Percentiles rank a stretch among this genome's conserved stretches.
Conservation (phyloP, 177 flowering plant genomes). For the Telopea speciosissima region DNA sequence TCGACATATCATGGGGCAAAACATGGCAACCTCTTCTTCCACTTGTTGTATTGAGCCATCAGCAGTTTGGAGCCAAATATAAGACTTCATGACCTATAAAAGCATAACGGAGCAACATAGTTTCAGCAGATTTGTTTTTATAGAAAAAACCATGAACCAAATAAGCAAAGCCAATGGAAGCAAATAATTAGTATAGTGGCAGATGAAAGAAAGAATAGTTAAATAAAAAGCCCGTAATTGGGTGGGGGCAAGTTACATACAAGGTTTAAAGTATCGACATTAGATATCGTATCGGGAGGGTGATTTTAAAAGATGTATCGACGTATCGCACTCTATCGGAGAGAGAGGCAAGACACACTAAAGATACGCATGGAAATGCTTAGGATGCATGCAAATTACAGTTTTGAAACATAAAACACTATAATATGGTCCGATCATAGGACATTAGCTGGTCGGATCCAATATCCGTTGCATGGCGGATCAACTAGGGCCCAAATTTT, state of each 20-base stretch:
- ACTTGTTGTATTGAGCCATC: conserved; percentile 95
- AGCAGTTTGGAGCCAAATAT: conserved; percentile 84
- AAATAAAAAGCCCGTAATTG: background rate
- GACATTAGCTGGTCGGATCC: too few relatives aligned
- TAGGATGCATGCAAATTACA: too few relatives aligned
- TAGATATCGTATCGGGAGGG: too few relatives aligned
- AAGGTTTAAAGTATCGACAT: too few relatives aligned
- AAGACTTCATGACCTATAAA: conserved; percentile 65
- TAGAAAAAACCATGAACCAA: background rate
- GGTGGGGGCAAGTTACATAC: background rate
- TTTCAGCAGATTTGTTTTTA: background rate
- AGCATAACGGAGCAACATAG: background rate
- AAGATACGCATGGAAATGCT: too few relatives aligned
- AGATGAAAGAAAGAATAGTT: background rate
- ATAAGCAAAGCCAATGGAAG: background rate
- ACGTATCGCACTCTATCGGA: too few relatives aligned
- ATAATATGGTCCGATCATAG: too few relatives aligned
- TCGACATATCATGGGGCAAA: conserved; percentile 73
- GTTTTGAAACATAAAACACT: too few relatives aligned
- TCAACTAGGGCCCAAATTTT: too few relatives aligned
- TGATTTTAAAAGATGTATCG: too few relatives aligned
- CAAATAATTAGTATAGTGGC: background rate
- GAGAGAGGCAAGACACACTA: too few relatives aligned
- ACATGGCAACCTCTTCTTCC: conserved; percentile 89
- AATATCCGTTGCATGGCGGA: too few relatives aligned